Conservation (phyloP, 1,284 basidiomycete genomes). For the Fistulinella cinereoalba region DNA sequence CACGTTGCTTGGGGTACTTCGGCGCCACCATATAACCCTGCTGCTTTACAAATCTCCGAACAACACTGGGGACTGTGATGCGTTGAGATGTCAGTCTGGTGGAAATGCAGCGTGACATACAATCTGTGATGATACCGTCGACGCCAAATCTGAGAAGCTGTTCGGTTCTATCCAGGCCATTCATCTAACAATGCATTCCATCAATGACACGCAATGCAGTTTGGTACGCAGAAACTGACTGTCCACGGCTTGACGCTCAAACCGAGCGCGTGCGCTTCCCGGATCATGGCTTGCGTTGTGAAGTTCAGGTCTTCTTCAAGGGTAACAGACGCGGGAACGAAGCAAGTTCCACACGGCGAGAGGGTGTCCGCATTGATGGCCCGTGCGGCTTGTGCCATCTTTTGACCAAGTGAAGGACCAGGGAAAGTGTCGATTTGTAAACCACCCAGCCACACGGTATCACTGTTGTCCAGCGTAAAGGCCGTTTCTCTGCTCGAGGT, state of each 20-base stretch:
- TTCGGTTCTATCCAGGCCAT: slow-evolving; percentile 58
- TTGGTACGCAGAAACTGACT: slow-evolving; percentile 39
- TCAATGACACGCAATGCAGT: too few relatives aligned
- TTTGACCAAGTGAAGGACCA: slow-evolving; percentile 50
- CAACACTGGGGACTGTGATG: slow-evolving; percentile 45
- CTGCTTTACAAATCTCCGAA: slow-evolving; percentile 53
- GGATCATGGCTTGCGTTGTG: slow-evolving; percentile 66
- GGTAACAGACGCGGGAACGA: slow-evolving; percentile 23
- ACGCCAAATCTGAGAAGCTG: slow-evolving; percentile 57
- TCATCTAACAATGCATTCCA: too few relatives aligned
- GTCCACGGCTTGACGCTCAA: slow-evolving; percentile 72
- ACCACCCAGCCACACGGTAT: slow-evolving; percentile 63
- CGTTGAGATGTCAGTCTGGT: slow-evolving; percentile 4
- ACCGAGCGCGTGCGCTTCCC: slow-evolving; percentile 59
- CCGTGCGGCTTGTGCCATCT: slow-evolving; percentile 65
- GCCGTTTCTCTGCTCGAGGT: slow-evolving; percentile 41
- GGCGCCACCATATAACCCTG: slow-evolving; percentile 50
- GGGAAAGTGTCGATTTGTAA: slow-evolving; percentile 54
- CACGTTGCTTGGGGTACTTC: slow-evolving; percentile 52
- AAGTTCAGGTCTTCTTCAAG: slow-evolving; percentile 51
- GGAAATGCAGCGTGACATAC: slow-evolving; percentile 25
- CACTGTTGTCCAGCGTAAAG: slow-evolving; percentile 36
- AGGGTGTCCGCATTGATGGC: slow-evolving; percentile 64
- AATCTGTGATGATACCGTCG: slow-evolving; percentile 75
- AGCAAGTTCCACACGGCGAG: slow-evolving; percentile 56